Evolutionary conservation across 164 flowering plant genomes (phyloP).

Genomic region (Tetracentron sinense): DNA sequence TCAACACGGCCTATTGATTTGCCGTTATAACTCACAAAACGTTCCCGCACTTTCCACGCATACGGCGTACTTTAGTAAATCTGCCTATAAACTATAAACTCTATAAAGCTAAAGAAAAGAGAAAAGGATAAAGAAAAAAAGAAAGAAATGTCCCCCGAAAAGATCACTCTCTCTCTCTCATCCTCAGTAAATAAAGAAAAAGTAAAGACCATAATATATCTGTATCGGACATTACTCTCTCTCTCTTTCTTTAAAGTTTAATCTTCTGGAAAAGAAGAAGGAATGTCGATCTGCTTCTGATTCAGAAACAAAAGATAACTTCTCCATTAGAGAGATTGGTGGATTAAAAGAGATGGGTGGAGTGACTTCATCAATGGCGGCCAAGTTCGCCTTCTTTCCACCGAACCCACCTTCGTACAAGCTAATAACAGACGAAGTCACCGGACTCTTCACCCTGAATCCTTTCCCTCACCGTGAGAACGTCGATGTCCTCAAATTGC

Average conservation of each 20-base stretch:
- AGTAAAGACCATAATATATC: background rate
- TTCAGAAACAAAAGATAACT: background rate
- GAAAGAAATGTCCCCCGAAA: background rate
- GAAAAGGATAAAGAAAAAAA: background rate
- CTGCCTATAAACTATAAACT: background rate
- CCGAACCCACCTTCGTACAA: constrained; percentile 86
- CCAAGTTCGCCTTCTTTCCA: constrained; percentile 90
- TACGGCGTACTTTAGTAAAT: background rate
- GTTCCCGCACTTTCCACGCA: too few species aligned
- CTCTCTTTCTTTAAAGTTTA: background rate
- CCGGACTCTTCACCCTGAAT: constrained; percentile 52
- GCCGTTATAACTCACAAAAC: background rate
- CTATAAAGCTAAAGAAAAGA: too few species aligned
- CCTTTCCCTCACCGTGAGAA: constrained; percentile 83
- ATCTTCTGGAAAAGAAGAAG: background rate
- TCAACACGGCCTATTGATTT: too few species aligned
- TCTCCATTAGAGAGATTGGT: background rate
- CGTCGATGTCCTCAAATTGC: constrained; percentile 66
- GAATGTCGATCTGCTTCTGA: background rate
- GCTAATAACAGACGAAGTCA: constrained; percentile 50
- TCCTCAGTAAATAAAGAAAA: background rate
- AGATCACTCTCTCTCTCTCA: background rate
- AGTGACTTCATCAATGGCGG: constrained; percentile 94
- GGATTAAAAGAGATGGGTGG: constrained; percentile 60
- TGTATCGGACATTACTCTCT: background rate